Conservation (phyloP, 1,284 basidiomycete genomes). For the Athelia sp. region DNA sequence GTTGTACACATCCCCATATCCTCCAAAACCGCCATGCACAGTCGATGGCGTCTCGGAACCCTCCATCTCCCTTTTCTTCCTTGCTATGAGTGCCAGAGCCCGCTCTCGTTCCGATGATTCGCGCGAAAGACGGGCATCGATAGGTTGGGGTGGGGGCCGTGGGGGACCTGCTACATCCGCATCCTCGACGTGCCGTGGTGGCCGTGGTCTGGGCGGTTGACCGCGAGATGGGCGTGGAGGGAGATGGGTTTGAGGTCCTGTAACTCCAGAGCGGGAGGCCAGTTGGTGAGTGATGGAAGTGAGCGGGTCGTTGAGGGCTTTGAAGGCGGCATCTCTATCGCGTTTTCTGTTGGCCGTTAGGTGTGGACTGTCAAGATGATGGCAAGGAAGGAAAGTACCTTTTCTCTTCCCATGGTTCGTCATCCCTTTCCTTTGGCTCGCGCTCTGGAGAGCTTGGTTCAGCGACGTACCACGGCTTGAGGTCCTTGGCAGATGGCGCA, state of each 20-base stretch:
- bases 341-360: conserved; percentile 40
- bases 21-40: conserved; percentile 47
- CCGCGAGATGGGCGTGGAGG: conserved; percentile 19
- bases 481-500: conserved; percentile 67
- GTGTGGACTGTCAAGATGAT: too few relatives aligned
- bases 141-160: too few relatives aligned
- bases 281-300: conserved; percentile 69
- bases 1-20: conserved; percentile 71
- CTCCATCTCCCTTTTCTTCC: conserved; percentile 55
- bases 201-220: conserved; percentile 45
- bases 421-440: conserved; percentile 13
- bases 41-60: conserved; percentile 69
- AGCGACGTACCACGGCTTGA: conserved; percentile 69
- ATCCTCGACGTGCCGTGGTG: too few relatives aligned
- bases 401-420: not conserved
- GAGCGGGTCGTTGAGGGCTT: conserved; percentile 64
- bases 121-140: too few relatives aligned
- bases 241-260: conserved; percentile 15
- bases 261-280: conserved; percentile 29
- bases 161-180: too few relatives aligned
- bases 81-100: conserved; percentile 60
- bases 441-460: not conserved
- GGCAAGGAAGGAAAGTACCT: too few relatives aligned
- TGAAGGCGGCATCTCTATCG: conserved; percentile 45
- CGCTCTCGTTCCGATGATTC: conserved; percentile 69